Percentiles rank a stretch among this genome's conserved stretches.
Evolutionary conservation across 1,284 basidiomycete species (phyloP).

Genomic region (Pyrrhoderma lamaoense): DNA sequence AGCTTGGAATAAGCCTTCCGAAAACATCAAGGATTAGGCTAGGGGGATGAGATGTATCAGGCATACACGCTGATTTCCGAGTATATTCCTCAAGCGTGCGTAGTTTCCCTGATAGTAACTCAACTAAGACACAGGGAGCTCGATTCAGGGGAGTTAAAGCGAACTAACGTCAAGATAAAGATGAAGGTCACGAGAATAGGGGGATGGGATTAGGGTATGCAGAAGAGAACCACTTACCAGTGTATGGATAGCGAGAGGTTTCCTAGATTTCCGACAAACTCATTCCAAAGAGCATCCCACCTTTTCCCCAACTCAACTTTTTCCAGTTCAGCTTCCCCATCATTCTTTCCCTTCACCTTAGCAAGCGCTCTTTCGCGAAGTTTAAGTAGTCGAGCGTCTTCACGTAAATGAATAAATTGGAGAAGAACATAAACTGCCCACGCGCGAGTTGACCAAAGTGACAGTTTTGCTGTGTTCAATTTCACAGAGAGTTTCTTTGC

Average conservation of each 20-base stretch:
- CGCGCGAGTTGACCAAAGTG: constrained; percentile 66
- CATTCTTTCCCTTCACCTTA: constrained; percentile 39
- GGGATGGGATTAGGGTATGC: background rate
- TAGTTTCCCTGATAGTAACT: too few relatives aligned
- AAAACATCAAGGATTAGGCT: too few relatives aligned
- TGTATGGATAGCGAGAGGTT: constrained; percentile 79
- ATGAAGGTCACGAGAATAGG: too few relatives aligned
- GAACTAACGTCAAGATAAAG: too few relatives aligned
- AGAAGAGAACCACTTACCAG: constrained; percentile 45
- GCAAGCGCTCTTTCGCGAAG: constrained; percentile 46
- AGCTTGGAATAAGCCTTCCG: too few relatives aligned
- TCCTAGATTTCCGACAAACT: constrained; percentile 65
- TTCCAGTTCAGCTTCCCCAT: constrained; percentile 39
- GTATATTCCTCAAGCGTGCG: too few relatives aligned
- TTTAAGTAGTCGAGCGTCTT: constrained; percentile 55
- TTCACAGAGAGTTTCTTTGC: constrained; percentile 28
- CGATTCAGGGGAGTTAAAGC: too few relatives aligned
- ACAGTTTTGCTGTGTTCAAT: constrained; percentile 41
- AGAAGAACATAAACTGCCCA: constrained; percentile 72
- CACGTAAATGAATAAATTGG: constrained; percentile 62
- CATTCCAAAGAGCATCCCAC: constrained; percentile 68
- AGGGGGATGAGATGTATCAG: too few relatives aligned
- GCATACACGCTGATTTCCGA: too few relatives aligned
- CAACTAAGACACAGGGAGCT: too few relatives aligned
- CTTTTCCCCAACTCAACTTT: constrained; percentile 49